Evolutionary conservation across 2,329 filamentous ascomycete species (phyloP).

Genomic region (Exophiala bonariae): DNA sequence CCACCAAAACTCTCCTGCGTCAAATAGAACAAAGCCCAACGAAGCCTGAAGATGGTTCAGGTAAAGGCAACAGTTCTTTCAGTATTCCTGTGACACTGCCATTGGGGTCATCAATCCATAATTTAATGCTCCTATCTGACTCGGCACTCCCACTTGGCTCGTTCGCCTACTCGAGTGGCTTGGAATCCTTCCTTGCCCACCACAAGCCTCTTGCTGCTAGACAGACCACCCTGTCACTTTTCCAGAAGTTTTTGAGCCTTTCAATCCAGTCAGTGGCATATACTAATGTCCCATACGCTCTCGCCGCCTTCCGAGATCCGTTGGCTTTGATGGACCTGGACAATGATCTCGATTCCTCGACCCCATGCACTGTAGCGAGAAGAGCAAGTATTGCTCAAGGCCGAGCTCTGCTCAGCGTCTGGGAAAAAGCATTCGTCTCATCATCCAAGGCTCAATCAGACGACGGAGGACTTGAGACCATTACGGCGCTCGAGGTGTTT

Average conservation of each 20-base stretch:
- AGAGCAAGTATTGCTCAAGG: conserved; percentile 63
- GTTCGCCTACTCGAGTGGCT: conserved; percentile 64
- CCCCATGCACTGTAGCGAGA: conserved; percentile 62
- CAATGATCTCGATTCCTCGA: conserved; percentile 64
- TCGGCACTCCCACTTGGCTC: conserved; percentile 65
- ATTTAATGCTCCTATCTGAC: conserved; percentile 61
- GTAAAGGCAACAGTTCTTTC: neutral
- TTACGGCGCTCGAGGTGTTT: conserved; percentile 38
- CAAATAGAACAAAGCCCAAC: conserved; percentile 8
- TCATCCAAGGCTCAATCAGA: conserved; percentile 11
- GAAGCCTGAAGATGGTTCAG: neutral
- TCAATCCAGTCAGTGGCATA: conserved; percentile 59
- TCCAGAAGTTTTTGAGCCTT: conserved; percentile 57
- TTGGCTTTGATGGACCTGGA: conserved; percentile 53
- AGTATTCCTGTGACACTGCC: conserved; percentile 14
- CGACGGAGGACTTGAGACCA: conserved; percentile 23
- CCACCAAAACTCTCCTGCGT: conserved; percentile 41
- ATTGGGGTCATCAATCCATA: conserved; percentile 23
- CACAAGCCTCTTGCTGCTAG: conserved; percentile 40
- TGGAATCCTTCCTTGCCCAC: conserved; percentile 66
- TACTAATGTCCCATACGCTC: conserved; percentile 61
- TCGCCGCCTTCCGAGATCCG: conserved; percentile 55
- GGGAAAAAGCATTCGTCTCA: conserved; percentile 46
- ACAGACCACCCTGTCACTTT: conserved; percentile 40
- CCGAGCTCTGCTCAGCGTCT: conserved; percentile 58